These are phyloP conservation scores for Colletotrichum cereale DNA, from an alignment of 2,329 filamentous ascomycete genomes.

Conservation along the genomic window DNA sequence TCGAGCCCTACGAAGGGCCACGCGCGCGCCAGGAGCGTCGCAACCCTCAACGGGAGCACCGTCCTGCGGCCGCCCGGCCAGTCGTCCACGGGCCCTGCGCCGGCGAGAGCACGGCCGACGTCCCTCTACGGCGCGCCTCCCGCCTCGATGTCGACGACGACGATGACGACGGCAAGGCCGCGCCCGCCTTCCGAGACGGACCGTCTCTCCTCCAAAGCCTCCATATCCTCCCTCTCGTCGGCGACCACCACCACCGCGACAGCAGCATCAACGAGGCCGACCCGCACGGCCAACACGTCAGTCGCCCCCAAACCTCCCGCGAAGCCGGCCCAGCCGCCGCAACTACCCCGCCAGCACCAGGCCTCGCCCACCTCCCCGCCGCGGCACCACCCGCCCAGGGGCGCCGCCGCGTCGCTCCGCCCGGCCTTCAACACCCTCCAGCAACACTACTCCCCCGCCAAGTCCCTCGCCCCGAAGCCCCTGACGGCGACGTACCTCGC, in stretches of 20 bases:
- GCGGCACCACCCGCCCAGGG: background rate
- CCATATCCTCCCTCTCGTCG: constrained; percentile 15
- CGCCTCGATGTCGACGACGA: background rate
- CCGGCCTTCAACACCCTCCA: constrained; percentile 73
- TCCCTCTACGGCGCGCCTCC: constrained; percentile 32
- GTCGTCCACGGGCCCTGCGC: constrained; percentile 41
- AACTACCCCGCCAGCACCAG: constrained; percentile 50
- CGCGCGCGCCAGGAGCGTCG: constrained; percentile 56
- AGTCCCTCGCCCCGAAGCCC: constrained; percentile 71
- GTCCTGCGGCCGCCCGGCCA: constrained; percentile 54
- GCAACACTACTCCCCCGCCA: constrained; percentile 76
- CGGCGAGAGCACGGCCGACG: constrained; percentile 19
- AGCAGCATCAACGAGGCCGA: constrained; percentile 20
- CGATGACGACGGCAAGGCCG: constrained; percentile 10
- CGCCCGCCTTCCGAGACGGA: constrained; percentile 21
- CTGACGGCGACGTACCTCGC: constrained; percentile 69
- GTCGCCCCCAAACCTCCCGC: background rate
- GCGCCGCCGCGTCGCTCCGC: constrained; percentile 50
- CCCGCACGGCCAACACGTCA: constrained; percentile 40
- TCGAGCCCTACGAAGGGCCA: constrained; percentile 46
- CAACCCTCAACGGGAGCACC: constrained; percentile 52
- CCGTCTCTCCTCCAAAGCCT: constrained; percentile 15
- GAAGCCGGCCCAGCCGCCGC: constrained; percentile 52
- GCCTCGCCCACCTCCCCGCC: constrained; percentile 13
- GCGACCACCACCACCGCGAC: constrained; percentile 27